Evolutionary conservation across 495 filamentous ascomycete species (phyloP).

Genomic region (Viridothelium virens): DNA sequence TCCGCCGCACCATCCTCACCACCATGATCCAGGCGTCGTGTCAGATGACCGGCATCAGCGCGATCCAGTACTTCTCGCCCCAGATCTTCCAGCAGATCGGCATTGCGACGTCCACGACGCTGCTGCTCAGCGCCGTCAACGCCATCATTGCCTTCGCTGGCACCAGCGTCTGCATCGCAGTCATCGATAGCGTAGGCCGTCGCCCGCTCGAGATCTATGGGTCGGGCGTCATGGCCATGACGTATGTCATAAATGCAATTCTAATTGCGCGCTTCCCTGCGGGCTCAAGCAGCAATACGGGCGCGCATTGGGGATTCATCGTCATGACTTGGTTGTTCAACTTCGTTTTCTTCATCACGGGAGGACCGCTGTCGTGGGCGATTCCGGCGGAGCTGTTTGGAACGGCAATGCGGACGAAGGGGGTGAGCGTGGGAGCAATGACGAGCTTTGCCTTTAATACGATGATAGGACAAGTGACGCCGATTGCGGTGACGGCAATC

Average conservation of each 20-base stretch:
- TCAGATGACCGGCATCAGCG: slow-evolving; percentile 32
- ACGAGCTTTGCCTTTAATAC: slow-evolving; percentile 31
- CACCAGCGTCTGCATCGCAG: slow-evolving; percentile 15
- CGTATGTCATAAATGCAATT: slow-evolving; percentile 24
- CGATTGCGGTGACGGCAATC: slow-evolving; percentile 24
- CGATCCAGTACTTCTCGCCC: slow-evolving; percentile 54
- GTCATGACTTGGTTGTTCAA: slow-evolving; percentile 29
- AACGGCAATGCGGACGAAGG: slow-evolving; percentile 25
- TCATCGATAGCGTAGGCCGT: slow-evolving; percentile 25
- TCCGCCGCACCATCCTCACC: slow-evolving; percentile 28
- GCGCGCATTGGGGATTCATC: slow-evolving; percentile 29
- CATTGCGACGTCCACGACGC: slow-evolving; percentile 43
- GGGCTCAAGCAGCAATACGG: slow-evolving; percentile 10
- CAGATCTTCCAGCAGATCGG: slow-evolving; percentile 61
- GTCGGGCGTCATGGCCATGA: slow-evolving; percentile 18
- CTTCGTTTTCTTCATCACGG: slow-evolving; percentile 24
- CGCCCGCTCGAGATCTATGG: slow-evolving; percentile 24
- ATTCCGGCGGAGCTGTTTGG: slow-evolving; percentile 30
- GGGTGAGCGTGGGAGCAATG: slow-evolving; percentile 26
- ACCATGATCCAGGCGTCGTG: slow-evolving; percentile 33
- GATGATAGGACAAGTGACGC: slow-evolving; percentile 32
- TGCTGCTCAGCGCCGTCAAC: slow-evolving; percentile 39
- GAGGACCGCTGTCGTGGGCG: slow-evolving; percentile 27
- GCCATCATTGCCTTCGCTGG: slow-evolving; percentile 25
- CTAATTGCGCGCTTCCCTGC: slow-evolving; percentile 25